Conservation (phyloP, 345 rosid species). For the Gynandropsis gynandra region DNA sequence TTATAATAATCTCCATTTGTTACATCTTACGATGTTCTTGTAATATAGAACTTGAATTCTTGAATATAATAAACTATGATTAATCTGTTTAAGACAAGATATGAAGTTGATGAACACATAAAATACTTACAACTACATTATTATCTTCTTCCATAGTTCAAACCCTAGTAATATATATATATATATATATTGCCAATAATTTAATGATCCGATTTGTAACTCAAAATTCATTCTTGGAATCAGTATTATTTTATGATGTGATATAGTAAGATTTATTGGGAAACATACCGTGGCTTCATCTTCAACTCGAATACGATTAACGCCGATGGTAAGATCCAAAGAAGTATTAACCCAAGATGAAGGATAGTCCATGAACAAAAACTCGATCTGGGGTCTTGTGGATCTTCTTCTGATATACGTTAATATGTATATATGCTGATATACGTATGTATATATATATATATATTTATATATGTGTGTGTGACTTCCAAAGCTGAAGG, state of each 20-base stretch:
- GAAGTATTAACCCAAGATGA: slow-evolving; percentile 45
- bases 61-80: no score
- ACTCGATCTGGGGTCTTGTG: slow-evolving; percentile 14
- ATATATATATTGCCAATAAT: slow-evolving; percentile 38
- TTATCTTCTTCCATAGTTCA: no score
- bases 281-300: slow-evolving; percentile 36
- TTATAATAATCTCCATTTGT: slow-evolving; percentile 6
- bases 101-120: slow-evolving; percentile 1
- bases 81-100: no score
- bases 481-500: background rate
- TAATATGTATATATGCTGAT: background rate
- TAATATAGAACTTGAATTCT: no score
- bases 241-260: no score
- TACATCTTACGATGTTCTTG: background rate
- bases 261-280: slow-evolving; percentile 24
- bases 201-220: no score
- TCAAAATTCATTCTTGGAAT: no score
- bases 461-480: background rate
- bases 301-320: slow-evolving; percentile 30
- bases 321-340: slow-evolving; percentile 44
- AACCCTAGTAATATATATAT: background rate
- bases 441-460: background rate
- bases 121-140: background rate
- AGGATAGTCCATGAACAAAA: slow-evolving; percentile 40
- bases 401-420: no score